Evolutionary conservation across 2,329 filamentous ascomycete species (phyloP).

Genomic region (Fusarium duplospermum): DNA sequence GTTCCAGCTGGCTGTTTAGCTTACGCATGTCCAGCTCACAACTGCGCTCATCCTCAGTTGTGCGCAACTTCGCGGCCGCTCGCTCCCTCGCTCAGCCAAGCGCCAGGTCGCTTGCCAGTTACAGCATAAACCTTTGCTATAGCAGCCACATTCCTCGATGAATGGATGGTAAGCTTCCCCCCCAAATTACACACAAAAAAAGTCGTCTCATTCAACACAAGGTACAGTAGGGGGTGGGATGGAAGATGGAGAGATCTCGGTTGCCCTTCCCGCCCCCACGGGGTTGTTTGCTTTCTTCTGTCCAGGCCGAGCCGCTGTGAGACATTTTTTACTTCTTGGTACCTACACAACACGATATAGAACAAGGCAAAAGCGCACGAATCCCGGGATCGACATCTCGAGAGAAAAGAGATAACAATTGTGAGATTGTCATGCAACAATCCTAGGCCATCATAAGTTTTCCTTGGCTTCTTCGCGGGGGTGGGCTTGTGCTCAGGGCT

Average conservation of each 20-base stretch:
- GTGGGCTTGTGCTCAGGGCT: neutral
- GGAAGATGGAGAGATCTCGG: neutral
- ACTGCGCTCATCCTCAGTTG: neutral
- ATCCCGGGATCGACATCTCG: constrained; percentile 3
- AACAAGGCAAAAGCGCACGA: neutral
- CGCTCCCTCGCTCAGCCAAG: neutral
- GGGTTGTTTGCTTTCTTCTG: neutral
- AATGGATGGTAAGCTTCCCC: neutral
- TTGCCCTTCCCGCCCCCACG: neutral
- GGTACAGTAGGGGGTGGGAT: neutral
- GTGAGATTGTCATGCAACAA: constrained; percentile 18
- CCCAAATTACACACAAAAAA: constrained; percentile 1
- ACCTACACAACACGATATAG: neutral
- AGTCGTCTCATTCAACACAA: neutral
- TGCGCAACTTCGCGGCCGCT: neutral
- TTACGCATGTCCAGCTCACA: neutral
- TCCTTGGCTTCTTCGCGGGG: neutral
- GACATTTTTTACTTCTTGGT: neutral
- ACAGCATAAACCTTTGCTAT: neutral
- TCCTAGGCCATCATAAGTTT: constrained; percentile 18
- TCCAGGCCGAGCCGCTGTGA: neutral
- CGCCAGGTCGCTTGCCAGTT: neutral
- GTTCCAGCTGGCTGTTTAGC: neutral
- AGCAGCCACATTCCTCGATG: neutral
- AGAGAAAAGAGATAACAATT: neutral